These are phyloP conservation scores for Cyclocybe cylindracea DNA, from an alignment of 768 basidiomycete species.

Conservation along the genomic window DNA sequence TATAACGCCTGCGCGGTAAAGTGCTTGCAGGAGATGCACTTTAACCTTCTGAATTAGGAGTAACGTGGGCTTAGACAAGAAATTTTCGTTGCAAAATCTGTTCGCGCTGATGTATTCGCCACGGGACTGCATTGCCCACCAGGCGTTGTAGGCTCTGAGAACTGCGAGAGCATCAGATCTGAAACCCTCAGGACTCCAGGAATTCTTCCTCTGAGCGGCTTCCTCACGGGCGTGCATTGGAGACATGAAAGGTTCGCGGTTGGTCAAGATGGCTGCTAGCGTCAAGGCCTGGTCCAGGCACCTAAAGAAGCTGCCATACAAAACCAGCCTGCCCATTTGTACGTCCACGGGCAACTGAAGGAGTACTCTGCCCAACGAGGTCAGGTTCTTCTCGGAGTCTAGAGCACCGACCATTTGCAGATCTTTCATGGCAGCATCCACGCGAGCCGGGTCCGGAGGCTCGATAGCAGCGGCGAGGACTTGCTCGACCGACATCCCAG, in stretches of 20 bases:
- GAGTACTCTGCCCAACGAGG: conserved; percentile 85
- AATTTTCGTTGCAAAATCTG: conserved; percentile 81
- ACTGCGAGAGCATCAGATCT: conserved; percentile 83
- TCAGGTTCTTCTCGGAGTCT: conserved; percentile 72
- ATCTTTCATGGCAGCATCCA: conserved; percentile 75
- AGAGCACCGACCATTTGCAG: conserved; percentile 88
- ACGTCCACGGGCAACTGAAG: conserved; percentile 89
- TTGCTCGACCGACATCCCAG: conserved; percentile 82
- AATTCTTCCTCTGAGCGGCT: conserved; percentile 70
- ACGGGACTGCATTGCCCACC: conserved; percentile 70
- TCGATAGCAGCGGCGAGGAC: conserved; percentile 86
- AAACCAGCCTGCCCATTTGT: conserved; percentile 84
- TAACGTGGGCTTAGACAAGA: conserved; percentile 84
- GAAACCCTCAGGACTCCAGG: conserved; percentile 79
- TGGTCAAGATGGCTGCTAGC: conserved; percentile 87
- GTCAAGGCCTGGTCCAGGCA: conserved; percentile 88
- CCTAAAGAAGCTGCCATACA: conserved; percentile 91
- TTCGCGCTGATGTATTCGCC: conserved; percentile 70
- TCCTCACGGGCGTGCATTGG: conserved; percentile 76
- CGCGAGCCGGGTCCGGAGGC: conserved; percentile 77
- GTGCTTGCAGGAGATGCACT: conserved; percentile 70
- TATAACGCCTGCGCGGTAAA: conserved; percentile 82
- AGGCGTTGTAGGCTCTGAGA: conserved; percentile 78
- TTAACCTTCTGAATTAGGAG: conserved; percentile 81
- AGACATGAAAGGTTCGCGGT: conserved; percentile 88